Percentiles rank a stretch among this genome's conserved stretches.
Conservation (phyloP, 805 yeast species). For the Debaryomyces castellii region DNA sequence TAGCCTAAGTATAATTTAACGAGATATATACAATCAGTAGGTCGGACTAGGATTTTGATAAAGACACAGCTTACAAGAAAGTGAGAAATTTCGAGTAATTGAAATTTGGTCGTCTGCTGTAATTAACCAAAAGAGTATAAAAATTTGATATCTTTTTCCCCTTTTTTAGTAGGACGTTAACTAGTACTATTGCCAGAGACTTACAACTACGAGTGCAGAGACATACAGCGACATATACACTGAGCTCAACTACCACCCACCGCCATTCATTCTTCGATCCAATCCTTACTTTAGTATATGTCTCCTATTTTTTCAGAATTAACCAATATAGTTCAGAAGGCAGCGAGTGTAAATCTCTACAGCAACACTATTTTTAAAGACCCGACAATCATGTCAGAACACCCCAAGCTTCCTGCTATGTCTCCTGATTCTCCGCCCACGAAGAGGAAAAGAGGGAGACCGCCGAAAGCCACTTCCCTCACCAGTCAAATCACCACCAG, state of each 20-base stretch:
- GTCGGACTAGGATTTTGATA: background rate
- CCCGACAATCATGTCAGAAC: background rate
- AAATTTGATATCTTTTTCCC: background rate
- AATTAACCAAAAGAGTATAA: background rate
- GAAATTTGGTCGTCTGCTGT: background rate
- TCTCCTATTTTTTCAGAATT: background rate
- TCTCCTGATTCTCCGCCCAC: slow-evolving; percentile 18
- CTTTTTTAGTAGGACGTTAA: background rate
- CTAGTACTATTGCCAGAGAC: background rate
- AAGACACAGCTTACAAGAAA: background rate
- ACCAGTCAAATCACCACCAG: slow-evolving; percentile 39
- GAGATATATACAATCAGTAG: background rate
- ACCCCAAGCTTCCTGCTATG: background rate
- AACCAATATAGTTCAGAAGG: background rate
- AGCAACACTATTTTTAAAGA: background rate
- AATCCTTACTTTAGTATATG: background rate
- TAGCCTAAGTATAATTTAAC: background rate
- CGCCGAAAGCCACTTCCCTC: slow-evolving; percentile 41
- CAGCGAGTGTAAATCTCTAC: background rate
- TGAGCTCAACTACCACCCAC: background rate
- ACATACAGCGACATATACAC: background rate
- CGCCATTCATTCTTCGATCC: background rate
- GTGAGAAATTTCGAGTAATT: background rate
- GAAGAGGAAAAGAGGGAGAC: slow-evolving; percentile 45
- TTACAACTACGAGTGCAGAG: background rate